A percentile compares a stretch with the other conserved stretches of the same genome.
phyloP scores from a whole-genome alignment of 257 asterid species.

The Ballota nigra region DNA sequence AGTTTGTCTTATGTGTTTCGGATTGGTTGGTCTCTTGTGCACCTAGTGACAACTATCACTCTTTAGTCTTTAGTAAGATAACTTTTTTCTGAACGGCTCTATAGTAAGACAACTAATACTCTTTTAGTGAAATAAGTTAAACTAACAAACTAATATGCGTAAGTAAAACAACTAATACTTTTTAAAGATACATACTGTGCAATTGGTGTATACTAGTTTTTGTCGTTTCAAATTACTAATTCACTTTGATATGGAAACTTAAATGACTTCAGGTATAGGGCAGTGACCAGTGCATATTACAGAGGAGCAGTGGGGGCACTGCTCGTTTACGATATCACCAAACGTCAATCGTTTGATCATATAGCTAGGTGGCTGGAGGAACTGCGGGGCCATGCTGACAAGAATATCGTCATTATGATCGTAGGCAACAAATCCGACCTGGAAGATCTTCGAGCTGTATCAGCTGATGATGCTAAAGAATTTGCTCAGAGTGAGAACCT shows the following conservation, averaged over 20 bases:
- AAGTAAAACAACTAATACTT: background rate
- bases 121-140: too few species aligned
- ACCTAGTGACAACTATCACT: background rate
- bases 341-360: slow-evolving; percentile 75
- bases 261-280: slow-evolving; percentile 66
- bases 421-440: slow-evolving; percentile 89
- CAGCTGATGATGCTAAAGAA: slow-evolving; percentile 85
- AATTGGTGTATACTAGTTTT: background rate
- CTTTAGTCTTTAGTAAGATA: background rate
- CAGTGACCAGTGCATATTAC: slow-evolving; percentile 91
- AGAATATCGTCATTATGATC: slow-evolving; percentile 75
- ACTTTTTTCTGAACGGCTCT: too few species aligned
- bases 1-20: background rate
- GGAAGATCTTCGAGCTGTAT: slow-evolving; percentile 54
- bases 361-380: slow-evolving; percentile 83
- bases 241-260: slow-evolving; percentile 13
- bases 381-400: slow-evolving; percentile 77
- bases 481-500: slow-evolving; percentile 77
- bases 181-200: background rate
- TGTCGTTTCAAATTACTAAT: slow-evolving; percentile 9
- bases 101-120: background rate
- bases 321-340: slow-evolving; percentile 85
- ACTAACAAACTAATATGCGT: too few species aligned
- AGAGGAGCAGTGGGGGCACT: slow-evolving; percentile 95
- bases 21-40: background rate